Conservation (phyloP, 225 moss, liverwort and hornwort genomes). For the Sphagnum contortum region DNA sequence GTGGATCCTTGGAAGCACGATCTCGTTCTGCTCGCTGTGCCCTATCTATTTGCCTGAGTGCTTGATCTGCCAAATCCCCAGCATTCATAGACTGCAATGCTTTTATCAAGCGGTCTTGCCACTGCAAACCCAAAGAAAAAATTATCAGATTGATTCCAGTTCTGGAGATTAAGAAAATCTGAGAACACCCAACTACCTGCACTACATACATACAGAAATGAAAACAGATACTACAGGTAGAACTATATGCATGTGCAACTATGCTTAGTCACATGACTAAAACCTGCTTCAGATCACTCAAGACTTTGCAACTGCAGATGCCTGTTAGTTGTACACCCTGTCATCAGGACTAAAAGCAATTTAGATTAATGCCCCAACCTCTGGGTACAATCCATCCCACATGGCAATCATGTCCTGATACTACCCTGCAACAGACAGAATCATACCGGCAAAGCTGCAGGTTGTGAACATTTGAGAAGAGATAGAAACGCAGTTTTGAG, state of each 20-base stretch:
- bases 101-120: conserved; percentile 92
- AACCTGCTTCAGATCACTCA: no score
- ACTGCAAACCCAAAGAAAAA: conserved; percentile 42
- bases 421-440: no score
- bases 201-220: neutral
- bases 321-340: no score
- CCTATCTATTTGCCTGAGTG: conserved; percentile 91
- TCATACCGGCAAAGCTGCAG: conserved; percentile 89
- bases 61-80: conserved; percentile 86
- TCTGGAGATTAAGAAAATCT: no score
- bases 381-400: no score
- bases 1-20: conserved; percentile 68
- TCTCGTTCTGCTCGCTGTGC: conserved; percentile 94
- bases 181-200: neutral
- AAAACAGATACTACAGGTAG: no score
- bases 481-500: conserved; percentile 87
- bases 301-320: no score
- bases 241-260: no score
- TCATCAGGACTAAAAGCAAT: no score
- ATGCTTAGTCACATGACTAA: no score
- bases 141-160: neutral
- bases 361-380: no score
- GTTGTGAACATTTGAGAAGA: conserved; percentile 91
- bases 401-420: no score
- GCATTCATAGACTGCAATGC: conserved; percentile 98